Percentiles rank a stretch among this genome's conserved stretches.
These are phyloP conservation scores for Nemania diffusa DNA, from an alignment of 2,329 filamentous ascomycete genomes.

Conservation along the genomic window DNA sequence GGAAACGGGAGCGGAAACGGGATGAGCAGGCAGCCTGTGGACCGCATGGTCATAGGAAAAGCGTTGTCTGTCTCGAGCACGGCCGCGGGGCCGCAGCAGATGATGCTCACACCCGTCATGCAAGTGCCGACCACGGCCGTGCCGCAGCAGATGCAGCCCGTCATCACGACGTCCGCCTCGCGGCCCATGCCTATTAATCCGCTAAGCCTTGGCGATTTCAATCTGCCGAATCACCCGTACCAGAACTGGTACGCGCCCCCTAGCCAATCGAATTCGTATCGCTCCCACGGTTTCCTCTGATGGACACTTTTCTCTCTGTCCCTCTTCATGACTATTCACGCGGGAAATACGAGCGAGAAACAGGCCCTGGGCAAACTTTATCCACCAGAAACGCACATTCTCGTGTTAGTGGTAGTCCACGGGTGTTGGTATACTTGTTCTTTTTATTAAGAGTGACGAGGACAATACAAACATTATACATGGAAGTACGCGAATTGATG, in stretches of 20 bases:
- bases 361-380: not conserved
- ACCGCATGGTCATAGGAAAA: slow-evolving; percentile 18
- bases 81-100: slow-evolving; percentile 40
- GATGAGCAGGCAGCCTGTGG: slow-evolving; percentile 37
- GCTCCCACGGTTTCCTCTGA: slow-evolving; percentile 43
- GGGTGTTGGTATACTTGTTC: not conserved
- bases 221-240: slow-evolving; percentile 81
- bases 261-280: slow-evolving; percentile 55
- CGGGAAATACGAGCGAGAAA: not conserved
- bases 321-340: not conserved
- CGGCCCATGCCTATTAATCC: slow-evolving; percentile 68
- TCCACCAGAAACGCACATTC: not conserved
- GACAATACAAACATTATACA: not conserved
- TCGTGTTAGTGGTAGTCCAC: not conserved
- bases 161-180: slow-evolving; percentile 41
- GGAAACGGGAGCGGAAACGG: slow-evolving; percentile 2
- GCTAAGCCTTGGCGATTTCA: slow-evolving; percentile 79
- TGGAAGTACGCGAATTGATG: not conserved
- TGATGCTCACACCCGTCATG: slow-evolving; percentile 43
- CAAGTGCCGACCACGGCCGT: slow-evolving; percentile 37
- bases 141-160: slow-evolving; percentile 47
- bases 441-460: too few relatives aligned
- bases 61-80: slow-evolving; percentile 34
- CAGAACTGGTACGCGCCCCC: slow-evolving; percentile 83
- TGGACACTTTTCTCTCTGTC: not conserved